These are phyloP conservation scores for Monoraphidium neglectum DNA, from an alignment of 139 green algal species.

Conservation along the genomic window DNA sequence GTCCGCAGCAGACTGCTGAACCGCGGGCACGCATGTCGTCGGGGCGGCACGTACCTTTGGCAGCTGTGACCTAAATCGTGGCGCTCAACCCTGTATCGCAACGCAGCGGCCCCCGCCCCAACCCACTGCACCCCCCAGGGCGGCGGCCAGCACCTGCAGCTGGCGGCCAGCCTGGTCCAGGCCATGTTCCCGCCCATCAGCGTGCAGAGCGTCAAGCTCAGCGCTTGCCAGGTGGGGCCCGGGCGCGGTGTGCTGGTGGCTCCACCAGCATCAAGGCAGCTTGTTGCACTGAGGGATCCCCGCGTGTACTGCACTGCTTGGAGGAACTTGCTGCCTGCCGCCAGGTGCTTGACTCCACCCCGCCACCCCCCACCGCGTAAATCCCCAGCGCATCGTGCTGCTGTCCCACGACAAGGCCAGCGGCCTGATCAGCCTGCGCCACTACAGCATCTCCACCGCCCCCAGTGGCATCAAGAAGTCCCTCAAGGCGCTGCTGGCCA, in stretches of 20 bases:
- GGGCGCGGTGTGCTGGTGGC: neutral
- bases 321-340: no score
- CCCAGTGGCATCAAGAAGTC: conserved; percentile 79
- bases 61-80: neutral
- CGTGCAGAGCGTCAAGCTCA: conserved; percentile 79
- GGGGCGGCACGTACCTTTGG: neutral
- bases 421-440: conserved; percentile 66
- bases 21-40: neutral
- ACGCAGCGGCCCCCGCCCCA: neutral
- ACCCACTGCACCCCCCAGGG: neutral
- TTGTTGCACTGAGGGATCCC: no score
- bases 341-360: neutral
- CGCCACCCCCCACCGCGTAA: neutral
- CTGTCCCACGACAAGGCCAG: conserved; percentile 30
- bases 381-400: conserved; percentile 26
- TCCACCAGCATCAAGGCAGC: no score
- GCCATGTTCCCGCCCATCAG: conserved; percentile 97
- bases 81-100: no score
- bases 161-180: conserved; percentile 83
- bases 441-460: conserved; percentile 84
- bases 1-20: neutral
- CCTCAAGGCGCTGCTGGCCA: conserved; percentile 78
- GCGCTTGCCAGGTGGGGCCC: conserved; percentile 65
- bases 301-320: no score
- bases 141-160: conserved; percentile 71